phyloP scores from a whole-genome alignment of 2,329 filamentous ascomycete species.

The Talaromyces atroroseus region DNA sequence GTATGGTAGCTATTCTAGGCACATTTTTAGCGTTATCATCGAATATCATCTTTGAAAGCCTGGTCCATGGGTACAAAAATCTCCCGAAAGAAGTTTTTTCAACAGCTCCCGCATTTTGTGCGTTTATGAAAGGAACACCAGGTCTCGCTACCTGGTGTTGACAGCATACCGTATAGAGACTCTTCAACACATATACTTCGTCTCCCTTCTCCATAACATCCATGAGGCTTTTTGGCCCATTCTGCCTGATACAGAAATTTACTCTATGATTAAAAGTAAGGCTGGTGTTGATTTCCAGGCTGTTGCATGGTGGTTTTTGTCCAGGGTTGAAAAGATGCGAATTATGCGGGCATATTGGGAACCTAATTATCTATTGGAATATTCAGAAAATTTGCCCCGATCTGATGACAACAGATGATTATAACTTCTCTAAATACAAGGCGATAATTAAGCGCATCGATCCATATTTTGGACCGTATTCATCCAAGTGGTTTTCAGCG shows the following conservation, averaged over 20 bases:
- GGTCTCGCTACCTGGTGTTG: constrained; percentile 9
- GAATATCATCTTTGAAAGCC: neutral
- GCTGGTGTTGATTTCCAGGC: neutral
- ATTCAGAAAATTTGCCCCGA: neutral
- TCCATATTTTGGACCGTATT: neutral
- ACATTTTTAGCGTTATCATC: neutral
- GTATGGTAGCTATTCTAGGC: constrained; percentile 8
- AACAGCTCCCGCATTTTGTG: constrained; percentile 4
- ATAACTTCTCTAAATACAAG: neutral
- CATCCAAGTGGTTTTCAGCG: neutral
- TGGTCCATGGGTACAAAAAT: neutral
- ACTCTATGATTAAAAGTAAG: constrained; percentile 4
- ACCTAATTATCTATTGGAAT: constrained; percentile 1
- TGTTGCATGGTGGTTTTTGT: constrained; percentile 5
- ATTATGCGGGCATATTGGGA: constrained; percentile 9
- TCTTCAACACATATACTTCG: constrained; percentile 8
- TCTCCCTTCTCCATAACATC: constrained; percentile 7
- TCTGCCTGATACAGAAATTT: neutral
- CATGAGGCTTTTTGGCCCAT: constrained; percentile 6
- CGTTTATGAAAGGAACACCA: constrained; percentile 4
- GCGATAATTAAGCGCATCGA: neutral
- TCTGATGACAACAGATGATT: neutral
- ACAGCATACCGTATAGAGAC: constrained; percentile 6
- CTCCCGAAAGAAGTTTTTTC: neutral
- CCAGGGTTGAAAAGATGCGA: neutral